Evolutionary conservation across 371 early-diverging fungal genomes (phyloP), one percentile per base, ranked within the genome.

Genomic region (Circinella minor): DNA sequence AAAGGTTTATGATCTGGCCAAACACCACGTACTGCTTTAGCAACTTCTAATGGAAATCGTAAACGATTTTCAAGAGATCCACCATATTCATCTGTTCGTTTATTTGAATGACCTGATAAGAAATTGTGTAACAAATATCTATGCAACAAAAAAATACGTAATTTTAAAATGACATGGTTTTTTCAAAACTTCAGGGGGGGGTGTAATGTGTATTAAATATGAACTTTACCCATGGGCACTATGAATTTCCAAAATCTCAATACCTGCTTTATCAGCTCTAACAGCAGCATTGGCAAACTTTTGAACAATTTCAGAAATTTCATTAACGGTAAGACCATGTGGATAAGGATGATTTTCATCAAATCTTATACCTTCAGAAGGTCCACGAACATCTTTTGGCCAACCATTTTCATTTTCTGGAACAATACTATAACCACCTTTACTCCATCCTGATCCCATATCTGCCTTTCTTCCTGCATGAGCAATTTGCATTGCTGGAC

Each of bases 221-320:
- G 17, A 51, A 51, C 17, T 51, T 57, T 77, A 79, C 76, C 81
- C 79, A 68, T 81, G 81, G 0, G 94, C 94, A 57, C 86, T 88
- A 70, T 98, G 97, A 55, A 98, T 82, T 78, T 98, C 96, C 27
- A 96, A 72, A 0, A 89, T 90, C 60, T 98, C 95, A 75, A 95
- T 91, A 0, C 94, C 97, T 8, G 93, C 94, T 68, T 89, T 77
- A 15, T 88, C 82, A 13, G 93, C 91, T 27, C 94, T 86, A 47
- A 76, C 66, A 13, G 95, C 93, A 43, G 94, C 91, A 7, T 87
- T 85, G 0, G 71, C 92, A 81, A 92, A 98, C 34, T 85, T 86
- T 47, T 84, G 71, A 14, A 85, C 78, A 17, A 90, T 51, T 1
- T 79, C 76, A 11, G 81, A 67, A 49, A 98, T 95, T 55, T 93